These are phyloP conservation scores for Musa acuminata DNA, from an alignment of 176 grass and related monocot species.

Conservation along the genomic window DNA sequence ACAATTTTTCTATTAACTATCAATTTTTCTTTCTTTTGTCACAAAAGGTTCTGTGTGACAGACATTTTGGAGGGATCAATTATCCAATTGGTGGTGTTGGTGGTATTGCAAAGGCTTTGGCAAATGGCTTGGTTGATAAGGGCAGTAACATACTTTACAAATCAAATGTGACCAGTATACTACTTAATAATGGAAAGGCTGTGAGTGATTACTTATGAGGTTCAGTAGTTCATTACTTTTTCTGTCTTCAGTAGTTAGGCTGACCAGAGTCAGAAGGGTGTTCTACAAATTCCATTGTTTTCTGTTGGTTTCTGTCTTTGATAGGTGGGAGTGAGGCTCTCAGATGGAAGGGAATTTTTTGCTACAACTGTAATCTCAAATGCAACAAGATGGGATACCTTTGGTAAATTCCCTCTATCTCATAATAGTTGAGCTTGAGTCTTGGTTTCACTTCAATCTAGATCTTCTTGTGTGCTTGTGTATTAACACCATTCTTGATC, in stretches of 20 bases:
- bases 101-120: conserved; percentile 66
- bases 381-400: conserved; percentile 99
- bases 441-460: neutral
- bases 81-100: conserved; percentile 91
- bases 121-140: conserved; percentile 73
- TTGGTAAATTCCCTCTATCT: conserved; percentile 43
- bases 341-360: conserved; percentile 81
- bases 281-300: neutral
- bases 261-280: neutral
- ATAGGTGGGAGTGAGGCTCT: conserved; percentile 71
- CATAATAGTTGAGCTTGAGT: neutral
- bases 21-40: neutral
- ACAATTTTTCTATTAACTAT: conserved; percentile 26
- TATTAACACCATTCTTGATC: neutral
- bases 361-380: conserved; percentile 87
- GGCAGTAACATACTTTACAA: conserved; percentile 74
- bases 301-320: conserved; percentile 10
- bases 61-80: conserved; percentile 92
- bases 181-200: conserved; percentile 81
- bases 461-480: neutral
- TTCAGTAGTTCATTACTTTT: conserved; percentile 2
- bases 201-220: conserved; percentile 44
- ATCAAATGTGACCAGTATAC: conserved; percentile 72
- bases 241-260: conserved; percentile 3
- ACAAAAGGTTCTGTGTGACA: conserved; percentile 87